phyloP scores from a whole-genome alignment of 176 grass and related monocot species.

The bread wheat (Triticum aestivum) region DNA sequence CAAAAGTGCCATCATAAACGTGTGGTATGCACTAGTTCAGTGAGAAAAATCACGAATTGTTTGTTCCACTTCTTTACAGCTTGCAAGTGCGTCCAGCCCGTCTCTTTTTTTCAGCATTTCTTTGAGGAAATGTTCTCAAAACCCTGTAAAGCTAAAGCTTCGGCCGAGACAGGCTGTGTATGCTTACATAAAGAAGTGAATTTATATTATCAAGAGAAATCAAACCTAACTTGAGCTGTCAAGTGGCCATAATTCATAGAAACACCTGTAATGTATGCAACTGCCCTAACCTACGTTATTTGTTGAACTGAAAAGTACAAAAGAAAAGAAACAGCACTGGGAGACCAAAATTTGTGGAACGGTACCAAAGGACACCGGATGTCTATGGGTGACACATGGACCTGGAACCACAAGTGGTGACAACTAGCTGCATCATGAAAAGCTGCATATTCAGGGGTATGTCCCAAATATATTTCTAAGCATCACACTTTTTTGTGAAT shows the following conservation, averaged over 20 bases:
- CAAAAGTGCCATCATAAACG: conserved; percentile 13
- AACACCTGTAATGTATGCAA: background rate
- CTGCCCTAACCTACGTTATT: background rate
- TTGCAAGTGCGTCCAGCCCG: background rate
- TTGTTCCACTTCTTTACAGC: conserved; percentile 9
- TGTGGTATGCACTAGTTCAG: conserved; percentile 19
- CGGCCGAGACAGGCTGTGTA: background rate
- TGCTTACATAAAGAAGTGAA: background rate
- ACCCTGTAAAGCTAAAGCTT: background rate
- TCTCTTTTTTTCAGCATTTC: background rate
- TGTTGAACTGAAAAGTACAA: background rate
- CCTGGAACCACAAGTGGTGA: background rate
- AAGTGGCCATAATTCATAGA: background rate
- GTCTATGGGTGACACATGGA: too few relatives aligned
- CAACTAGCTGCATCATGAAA: background rate
- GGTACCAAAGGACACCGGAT: background rate
- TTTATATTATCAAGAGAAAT: background rate
- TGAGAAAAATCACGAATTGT: conserved; percentile 12
- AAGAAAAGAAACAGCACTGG: background rate
- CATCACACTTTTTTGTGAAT: background rate
- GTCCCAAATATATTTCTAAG: background rate
- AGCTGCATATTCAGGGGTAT: background rate
- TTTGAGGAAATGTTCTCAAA: background rate
- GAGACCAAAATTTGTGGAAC: background rate
- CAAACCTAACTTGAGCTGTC: background rate